These are phyloP conservation scores for Biscogniauxia marginata DNA, from an alignment of 2,329 filamentous ascomycete species.

Conservation along the genomic window DNA sequence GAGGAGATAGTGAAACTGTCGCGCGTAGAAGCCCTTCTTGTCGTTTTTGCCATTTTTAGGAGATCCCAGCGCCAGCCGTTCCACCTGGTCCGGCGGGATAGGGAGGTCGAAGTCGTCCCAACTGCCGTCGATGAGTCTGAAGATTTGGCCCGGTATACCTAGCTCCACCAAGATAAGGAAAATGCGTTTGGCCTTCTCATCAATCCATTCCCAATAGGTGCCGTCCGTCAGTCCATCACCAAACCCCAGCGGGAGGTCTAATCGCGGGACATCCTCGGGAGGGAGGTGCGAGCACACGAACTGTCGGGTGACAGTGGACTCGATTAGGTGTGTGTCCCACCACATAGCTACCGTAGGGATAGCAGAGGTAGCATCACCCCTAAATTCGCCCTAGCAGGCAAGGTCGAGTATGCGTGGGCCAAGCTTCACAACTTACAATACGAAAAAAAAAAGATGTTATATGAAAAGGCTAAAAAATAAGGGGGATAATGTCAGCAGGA, in stretches of 20 bases:
- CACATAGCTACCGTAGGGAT: conserved; percentile 46
- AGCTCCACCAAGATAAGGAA: conserved; percentile 72
- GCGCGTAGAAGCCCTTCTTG: conserved; percentile 61
- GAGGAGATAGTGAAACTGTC: conserved; percentile 70
- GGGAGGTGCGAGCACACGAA: conserved; percentile 66
- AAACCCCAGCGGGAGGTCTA: conserved; percentile 64
- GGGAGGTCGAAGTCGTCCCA: conserved; percentile 78
- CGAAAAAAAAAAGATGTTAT: conserved; percentile 11
- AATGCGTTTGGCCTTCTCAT: conserved; percentile 64
- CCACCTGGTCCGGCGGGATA: conserved; percentile 63
- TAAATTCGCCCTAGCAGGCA: conserved; percentile 19
- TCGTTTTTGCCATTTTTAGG: conserved; percentile 62
- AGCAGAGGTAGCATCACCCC: conserved; percentile 26
- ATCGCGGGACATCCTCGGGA: conserved; percentile 59
- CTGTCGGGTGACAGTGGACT: conserved; percentile 65
- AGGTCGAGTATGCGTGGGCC: conserved; percentile 13
- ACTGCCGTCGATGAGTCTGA: conserved; percentile 70
- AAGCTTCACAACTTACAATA: conserved; percentile 11
- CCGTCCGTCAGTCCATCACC: conserved; percentile 68
- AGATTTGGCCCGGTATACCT: conserved; percentile 70
- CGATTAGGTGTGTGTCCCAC: conserved; percentile 71
- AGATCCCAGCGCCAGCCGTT: conserved; percentile 59
- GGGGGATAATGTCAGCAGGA: conserved; percentile 15
- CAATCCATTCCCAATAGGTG: conserved; percentile 78
- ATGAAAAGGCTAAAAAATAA: conserved; percentile 1